A percentile compares a stretch with the other conserved stretches of the same genome.
Evolutionary conservation across 441 rosid species (phyloP).

Genomic region (Eruca vesicaria): DNA sequence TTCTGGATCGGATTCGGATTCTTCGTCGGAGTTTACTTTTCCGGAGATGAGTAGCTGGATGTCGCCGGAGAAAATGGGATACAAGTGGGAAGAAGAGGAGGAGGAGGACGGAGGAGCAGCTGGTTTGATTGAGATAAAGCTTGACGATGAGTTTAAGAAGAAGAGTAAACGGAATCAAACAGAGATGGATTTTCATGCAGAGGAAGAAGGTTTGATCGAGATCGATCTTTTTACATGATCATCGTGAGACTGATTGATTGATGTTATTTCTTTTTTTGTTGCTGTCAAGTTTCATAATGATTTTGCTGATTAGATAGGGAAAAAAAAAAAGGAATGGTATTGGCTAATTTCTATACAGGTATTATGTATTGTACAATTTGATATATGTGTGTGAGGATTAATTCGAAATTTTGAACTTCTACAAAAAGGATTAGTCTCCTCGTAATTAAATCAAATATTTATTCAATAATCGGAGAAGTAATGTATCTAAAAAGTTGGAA

Average conservation of each 20-base stretch:
- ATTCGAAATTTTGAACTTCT: too few species aligned
- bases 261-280: too few species aligned
- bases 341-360: too few species aligned
- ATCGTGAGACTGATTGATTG: background rate
- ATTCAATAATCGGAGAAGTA: too few species aligned
- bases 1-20: conserved; percentile 51
- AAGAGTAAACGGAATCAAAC: conserved; percentile 17
- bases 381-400: too few species aligned
- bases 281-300: too few species aligned
- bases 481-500: too few species aligned
- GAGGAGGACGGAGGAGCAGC: conserved; percentile 34
- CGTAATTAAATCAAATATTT: too few species aligned
- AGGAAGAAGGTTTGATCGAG: conserved; percentile 75
- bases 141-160: conserved; percentile 19
- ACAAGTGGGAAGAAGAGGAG: conserved; percentile 40
- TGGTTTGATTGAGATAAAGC: conserved; percentile 63
- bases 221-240: conserved; percentile 48
- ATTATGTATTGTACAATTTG: too few species aligned
- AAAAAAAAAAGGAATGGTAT: too few species aligned
- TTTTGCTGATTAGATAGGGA: too few species aligned
- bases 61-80: conserved; percentile 35
- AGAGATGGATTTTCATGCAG: conserved; percentile 47
- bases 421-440: too few species aligned
- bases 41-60: conserved; percentile 38
- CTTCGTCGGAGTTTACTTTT: conserved; percentile 44